Evolutionary conservation across 257 asterid genomes (phyloP).

Genomic region (Parsonsia alboflavescens): DNA sequence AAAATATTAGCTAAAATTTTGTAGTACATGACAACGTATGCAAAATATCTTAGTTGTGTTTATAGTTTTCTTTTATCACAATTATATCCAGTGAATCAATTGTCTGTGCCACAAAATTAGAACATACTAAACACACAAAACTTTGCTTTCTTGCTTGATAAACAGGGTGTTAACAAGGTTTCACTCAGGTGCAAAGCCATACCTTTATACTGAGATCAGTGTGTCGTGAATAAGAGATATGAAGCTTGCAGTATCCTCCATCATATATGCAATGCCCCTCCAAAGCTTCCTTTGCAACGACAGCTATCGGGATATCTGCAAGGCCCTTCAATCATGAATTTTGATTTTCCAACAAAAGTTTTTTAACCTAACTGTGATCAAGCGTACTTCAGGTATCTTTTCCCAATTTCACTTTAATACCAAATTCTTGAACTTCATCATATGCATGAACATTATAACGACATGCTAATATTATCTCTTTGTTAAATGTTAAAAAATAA

Average conservation of each 20-base stretch:
- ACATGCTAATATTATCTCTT: neutral
- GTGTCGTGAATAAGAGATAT: constrained; percentile 89
- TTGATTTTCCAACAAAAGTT: neutral
- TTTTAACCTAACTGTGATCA: neutral
- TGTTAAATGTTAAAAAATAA: too few species aligned
- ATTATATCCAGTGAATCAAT: neutral
- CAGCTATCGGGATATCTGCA: constrained; percentile 95
- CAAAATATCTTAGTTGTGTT: neutral
- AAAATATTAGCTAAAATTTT: neutral
- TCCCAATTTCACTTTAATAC: neutral
- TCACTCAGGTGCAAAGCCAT: neutral
- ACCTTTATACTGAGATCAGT: constrained; percentile 98
- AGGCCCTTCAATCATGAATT: neutral
- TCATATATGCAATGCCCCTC: constrained; percentile 98
- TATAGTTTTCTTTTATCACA: neutral
- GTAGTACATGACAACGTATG: neutral
- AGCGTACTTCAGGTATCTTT: neutral
- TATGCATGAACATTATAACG: neutral
- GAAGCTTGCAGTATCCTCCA: constrained; percentile 99
- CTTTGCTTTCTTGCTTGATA: neutral
- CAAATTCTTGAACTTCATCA: neutral
- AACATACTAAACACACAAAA: too few species aligned
- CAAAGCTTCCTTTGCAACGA: constrained; percentile 88
- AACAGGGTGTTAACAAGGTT: neutral
- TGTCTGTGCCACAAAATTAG: neutral